A percentile compares a stretch with the other conserved stretches of the same genome.
Evolutionary conservation across 2,329 filamentous ascomycete species (phyloP).

Genomic region (Sclerotinia sclerotiorum): DNA sequence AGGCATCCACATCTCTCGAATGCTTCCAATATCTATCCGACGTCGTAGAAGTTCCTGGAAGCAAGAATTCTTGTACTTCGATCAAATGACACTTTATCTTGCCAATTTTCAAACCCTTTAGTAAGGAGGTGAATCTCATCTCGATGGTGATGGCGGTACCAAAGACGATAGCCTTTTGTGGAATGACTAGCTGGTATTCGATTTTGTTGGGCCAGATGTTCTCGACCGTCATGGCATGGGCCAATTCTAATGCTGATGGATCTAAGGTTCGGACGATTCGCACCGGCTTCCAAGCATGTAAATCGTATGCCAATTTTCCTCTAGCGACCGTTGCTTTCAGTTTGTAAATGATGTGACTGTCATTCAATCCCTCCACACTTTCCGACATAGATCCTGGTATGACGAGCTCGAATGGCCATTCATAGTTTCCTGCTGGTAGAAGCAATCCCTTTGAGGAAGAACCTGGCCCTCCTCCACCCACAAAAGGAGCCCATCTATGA

Average conservation of each 20-base stretch:
- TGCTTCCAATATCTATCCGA: conserved; percentile 59
- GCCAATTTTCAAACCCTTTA: conserved; percentile 87
- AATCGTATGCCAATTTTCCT: conserved; percentile 84
- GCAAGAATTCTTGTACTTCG: conserved; percentile 70
- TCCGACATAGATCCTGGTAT: conserved; percentile 74
- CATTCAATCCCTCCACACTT: conserved; percentile 84
- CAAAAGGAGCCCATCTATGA: conserved; percentile 69
- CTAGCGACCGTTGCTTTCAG: conserved; percentile 86
- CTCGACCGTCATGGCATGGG: conserved; percentile 91
- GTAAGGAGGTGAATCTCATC: conserved; percentile 81
- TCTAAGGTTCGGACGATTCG: conserved; percentile 77
- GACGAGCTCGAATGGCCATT: conserved; percentile 75
- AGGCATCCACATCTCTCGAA: conserved; percentile 62
- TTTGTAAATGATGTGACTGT: conserved; percentile 85
- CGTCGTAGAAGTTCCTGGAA: conserved; percentile 49
- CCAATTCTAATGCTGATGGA: conserved; percentile 71
- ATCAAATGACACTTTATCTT: conserved; percentile 77
- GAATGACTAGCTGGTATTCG: conserved; percentile 90
- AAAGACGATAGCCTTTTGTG: conserved; percentile 91
- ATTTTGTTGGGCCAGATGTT: conserved; percentile 98
- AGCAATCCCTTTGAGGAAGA: conserved; percentile 53
- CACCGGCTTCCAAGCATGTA: conserved; percentile 75
- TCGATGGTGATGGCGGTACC: conserved; percentile 82
- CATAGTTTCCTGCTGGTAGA: conserved; percentile 74
- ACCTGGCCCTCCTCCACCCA: conserved; percentile 50